Conservation (phyloP, 2,329 filamentous ascomycete species). For the Talaromyces sp. region DNA sequence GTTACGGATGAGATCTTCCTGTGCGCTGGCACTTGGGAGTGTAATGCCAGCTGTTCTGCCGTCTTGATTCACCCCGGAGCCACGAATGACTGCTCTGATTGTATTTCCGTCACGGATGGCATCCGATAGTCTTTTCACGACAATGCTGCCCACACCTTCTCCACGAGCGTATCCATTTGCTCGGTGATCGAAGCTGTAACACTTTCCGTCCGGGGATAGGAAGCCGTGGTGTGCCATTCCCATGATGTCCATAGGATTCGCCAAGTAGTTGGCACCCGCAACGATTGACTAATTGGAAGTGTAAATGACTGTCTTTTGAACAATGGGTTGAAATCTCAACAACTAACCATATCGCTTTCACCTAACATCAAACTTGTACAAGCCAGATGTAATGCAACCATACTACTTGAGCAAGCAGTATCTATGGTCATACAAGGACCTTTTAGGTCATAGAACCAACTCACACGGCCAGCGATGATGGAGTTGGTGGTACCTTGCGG, state of each 20-base stretch:
- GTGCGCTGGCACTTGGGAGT: slow-evolving; percentile 20
- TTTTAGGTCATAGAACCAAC: slow-evolving; percentile 16
- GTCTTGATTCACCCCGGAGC: slow-evolving; percentile 21
- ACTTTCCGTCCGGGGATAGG: slow-evolving; percentile 23
- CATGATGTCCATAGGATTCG: slow-evolving; percentile 13
- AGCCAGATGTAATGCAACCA: slow-evolving; percentile 14
- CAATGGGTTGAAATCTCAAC: not conserved
- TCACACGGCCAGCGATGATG: slow-evolving; percentile 30
- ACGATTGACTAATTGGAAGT: slow-evolving; percentile 9
- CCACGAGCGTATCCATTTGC: slow-evolving; percentile 43
- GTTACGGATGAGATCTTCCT: slow-evolving; percentile 20
- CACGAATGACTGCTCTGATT: slow-evolving; percentile 28
- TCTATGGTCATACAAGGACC: slow-evolving; percentile 17
- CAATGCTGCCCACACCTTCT: slow-evolving; percentile 26
- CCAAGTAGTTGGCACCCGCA: slow-evolving; percentile 15
- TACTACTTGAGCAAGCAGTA: slow-evolving; percentile 19
- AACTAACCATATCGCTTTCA: slow-evolving; percentile 13
- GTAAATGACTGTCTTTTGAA: not conserved
- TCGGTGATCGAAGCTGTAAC: slow-evolving; percentile 30
- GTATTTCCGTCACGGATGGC: slow-evolving; percentile 28
- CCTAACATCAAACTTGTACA: slow-evolving; percentile 9
- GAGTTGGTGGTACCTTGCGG: slow-evolving; percentile 24
- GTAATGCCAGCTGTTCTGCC: slow-evolving; percentile 22
- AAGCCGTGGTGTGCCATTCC: slow-evolving; percentile 18
- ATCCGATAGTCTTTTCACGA: slow-evolving; percentile 26